Conservation (phyloP, 805 yeast species). For the Candida xiaguanensis region DNA sequence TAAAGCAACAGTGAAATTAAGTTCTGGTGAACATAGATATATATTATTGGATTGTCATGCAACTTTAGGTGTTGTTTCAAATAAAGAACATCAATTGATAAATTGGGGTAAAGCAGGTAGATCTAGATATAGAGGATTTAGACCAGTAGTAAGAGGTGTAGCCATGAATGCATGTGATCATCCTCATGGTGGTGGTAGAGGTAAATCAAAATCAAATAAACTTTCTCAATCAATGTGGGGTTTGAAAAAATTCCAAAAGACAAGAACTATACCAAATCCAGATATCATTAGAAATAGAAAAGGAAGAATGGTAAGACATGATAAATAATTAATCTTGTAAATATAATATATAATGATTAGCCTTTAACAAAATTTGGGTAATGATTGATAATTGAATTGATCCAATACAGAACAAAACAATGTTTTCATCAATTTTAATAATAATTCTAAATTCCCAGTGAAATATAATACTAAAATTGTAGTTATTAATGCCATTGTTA, state of each 20-base stretch:
- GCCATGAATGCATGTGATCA: conserved; percentile 98
- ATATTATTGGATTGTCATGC: conserved; percentile 86
- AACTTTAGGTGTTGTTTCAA: conserved; percentile 88
- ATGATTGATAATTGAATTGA: conserved; percentile 1
- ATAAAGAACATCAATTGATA: conserved; percentile 85
- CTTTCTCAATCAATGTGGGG: conserved; percentile 97
- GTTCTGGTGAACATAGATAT: conserved; percentile 92
- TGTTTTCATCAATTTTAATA: conserved; percentile 7
- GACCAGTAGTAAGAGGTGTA: conserved; percentile 96
- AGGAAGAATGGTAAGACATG: conserved; percentile 9
- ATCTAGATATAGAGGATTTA: conserved; percentile 83
- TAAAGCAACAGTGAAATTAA: conserved; percentile 75
- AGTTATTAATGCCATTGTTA: conserved; percentile 6
- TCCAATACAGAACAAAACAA: conserved; percentile 11
- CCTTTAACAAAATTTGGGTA: conserved; percentile 9
- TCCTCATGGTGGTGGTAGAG: conserved; percentile 99
- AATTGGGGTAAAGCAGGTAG: conserved; percentile 97
- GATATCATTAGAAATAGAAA: conserved; percentile 58
- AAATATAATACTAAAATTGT: conserved; percentile 10
- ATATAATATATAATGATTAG: conserved; percentile 1
- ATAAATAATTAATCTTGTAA: conserved; percentile 8
- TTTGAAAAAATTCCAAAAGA: conserved; percentile 88
- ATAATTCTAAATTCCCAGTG: conserved; percentile 14
- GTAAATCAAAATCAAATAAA: conserved; percentile 96
- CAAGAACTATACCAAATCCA: conserved; percentile 45